Conservation (phyloP, 257 asterid species). For the Fraxinus quadrangulata region DNA sequence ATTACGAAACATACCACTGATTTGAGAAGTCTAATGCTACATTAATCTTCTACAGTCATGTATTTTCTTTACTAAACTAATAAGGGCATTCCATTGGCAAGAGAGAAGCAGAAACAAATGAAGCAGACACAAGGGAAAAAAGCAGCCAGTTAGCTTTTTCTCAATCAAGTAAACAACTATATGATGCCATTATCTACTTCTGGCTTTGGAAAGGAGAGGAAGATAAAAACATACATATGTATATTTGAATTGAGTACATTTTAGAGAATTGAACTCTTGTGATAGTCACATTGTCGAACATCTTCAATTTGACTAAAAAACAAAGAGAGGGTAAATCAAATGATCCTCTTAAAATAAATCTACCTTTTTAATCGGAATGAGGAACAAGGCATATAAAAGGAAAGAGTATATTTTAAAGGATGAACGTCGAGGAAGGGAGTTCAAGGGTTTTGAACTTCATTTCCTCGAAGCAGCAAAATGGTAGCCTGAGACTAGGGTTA, state of each 20-base stretch:
- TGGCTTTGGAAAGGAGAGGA: background rate
- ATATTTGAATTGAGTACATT: background rate
- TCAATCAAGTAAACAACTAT: background rate
- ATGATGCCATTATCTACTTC: background rate
- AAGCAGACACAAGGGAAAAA: background rate
- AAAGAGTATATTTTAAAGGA: background rate
- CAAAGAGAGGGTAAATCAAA: background rate
- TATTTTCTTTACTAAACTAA: background rate
- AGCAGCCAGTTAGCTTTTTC: background rate
- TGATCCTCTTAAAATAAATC: background rate
- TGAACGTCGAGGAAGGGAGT: background rate
- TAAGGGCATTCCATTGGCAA: background rate
- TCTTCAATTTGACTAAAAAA: background rate
- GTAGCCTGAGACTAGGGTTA: background rate
- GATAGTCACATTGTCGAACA: background rate
- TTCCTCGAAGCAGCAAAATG: background rate
- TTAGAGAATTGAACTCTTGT: background rate
- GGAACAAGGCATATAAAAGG: background rate
- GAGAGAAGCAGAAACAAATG: background rate
- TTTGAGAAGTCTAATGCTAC: slow-evolving; percentile 13
- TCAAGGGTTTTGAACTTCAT: background rate
- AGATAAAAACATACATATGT: background rate
- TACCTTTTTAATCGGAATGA: background rate
- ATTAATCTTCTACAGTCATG: background rate
- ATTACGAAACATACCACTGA: slow-evolving; percentile 6